These are phyloP conservation scores for Pichia sporocuriosa DNA, from an alignment of 805 yeast genomes.

Conservation along the genomic window DNA sequence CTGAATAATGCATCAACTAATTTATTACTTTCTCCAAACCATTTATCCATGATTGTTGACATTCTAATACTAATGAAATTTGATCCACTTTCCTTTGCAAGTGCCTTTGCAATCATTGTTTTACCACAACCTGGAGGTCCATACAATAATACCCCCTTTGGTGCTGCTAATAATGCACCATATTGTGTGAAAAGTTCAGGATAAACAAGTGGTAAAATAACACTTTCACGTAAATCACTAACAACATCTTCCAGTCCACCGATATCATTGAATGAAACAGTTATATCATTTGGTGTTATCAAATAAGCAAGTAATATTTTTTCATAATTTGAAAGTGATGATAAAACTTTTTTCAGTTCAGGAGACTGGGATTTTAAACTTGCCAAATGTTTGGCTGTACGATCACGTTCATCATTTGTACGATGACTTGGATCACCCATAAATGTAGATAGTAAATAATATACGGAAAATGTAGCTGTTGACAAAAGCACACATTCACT, in stretches of 20 bases:
- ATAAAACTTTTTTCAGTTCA: constrained; percentile 44
- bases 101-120: constrained; percentile 93
- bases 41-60: constrained; percentile 93
- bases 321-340: constrained; percentile 52
- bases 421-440: constrained; percentile 32
- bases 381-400: constrained; percentile 50
- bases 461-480: constrained; percentile 50
- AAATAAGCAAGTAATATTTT: constrained; percentile 68
- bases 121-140: constrained; percentile 99
- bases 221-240: constrained; percentile 81
- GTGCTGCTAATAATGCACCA: constrained; percentile 70
- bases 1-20: constrained; percentile 90
- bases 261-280: constrained; percentile 68
- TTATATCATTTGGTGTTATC: constrained; percentile 78
- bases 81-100: constrained; percentile 88
- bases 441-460: constrained; percentile 35
- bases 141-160: constrained; percentile 85
- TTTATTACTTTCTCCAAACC: constrained; percentile 96
- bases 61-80: constrained; percentile 84
- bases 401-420: constrained; percentile 54
- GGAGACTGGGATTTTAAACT: constrained; percentile 58
- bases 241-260: constrained; percentile 84
- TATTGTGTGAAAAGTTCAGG: constrained; percentile 72
- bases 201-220: constrained; percentile 75
- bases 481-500: constrained; percentile 63